Conservation (phyloP, 805 yeast species). For the Dipodascus geniculatus region DNA sequence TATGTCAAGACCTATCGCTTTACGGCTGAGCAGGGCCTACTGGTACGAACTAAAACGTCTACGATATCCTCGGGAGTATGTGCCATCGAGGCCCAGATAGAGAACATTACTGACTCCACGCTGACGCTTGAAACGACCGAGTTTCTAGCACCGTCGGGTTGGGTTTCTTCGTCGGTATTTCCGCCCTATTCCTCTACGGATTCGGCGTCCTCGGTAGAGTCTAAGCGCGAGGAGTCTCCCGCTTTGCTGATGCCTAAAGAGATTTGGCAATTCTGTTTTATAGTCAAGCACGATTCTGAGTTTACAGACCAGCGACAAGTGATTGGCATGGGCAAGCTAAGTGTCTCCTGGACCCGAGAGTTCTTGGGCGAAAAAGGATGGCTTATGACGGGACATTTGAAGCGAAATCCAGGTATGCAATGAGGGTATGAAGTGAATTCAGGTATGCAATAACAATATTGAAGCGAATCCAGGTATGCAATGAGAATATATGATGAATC, state of each 20-base stretch:
- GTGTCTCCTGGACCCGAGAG: constrained; percentile 26
- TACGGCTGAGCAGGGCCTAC: constrained; percentile 22
- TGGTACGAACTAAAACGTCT: constrained; percentile 20
- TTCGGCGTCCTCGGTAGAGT: no score
- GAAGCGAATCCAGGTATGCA: no score
- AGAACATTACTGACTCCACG: constrained; percentile 20
- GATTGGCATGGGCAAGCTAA: constrained; percentile 13
- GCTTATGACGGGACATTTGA: constrained; percentile 16
- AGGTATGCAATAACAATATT: no score
- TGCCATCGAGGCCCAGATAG: constrained; percentile 25
- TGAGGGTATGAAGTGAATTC: no score
- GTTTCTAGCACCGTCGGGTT: constrained; percentile 17
- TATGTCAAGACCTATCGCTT: constrained; percentile 20
- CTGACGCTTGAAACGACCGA: constrained; percentile 22
- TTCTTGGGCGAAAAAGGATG: constrained; percentile 27
- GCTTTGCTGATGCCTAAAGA: constrained; percentile 21
- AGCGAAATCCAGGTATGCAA: not conserved
- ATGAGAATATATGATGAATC: no score
- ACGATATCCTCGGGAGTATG: constrained; percentile 5
- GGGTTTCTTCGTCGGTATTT: constrained; percentile 11
- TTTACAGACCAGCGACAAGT: constrained; percentile 8
- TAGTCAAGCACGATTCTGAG: constrained; percentile 12
- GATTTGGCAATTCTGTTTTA: constrained; percentile 19
- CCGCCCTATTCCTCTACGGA: not conserved
- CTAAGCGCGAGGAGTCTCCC: constrained; percentile 2